Base-by-base conservation (phyloP, 129 eudicot genomes). In the Tagetes patula region DNA sequence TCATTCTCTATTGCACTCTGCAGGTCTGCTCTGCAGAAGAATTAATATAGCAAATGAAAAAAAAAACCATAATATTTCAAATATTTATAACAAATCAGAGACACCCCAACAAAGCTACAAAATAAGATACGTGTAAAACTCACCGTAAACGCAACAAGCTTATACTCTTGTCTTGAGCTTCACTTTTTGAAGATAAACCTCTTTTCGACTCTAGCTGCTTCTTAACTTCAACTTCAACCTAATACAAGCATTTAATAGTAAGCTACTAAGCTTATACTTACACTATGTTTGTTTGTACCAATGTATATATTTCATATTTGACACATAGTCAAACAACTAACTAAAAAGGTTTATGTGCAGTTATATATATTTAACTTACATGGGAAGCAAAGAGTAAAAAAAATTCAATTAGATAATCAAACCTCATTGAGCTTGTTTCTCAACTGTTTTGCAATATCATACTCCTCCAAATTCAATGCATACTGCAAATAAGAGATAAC, bases 341-440 rank as follows among this genome's bases (percentile, higher is more conserved):
- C 43, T 53, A 41, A 50, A 38, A 1, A 50, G 7, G 56, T 50
- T 5, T 20, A 49, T 12, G 37, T 49, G 71, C 38, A 13, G 13
- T 53, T 3, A 53, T 4, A 52, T 20, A 39, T 7, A 40, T 39
- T 52, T 64, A 39, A 49, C 72, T 30, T 32, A 43, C 13, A 60
- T 43, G 70, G 50, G 34, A 74, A 74, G 62, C n/a, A 34, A 43
- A 48, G n/a, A 48, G 64, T 37, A 74, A 54, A 30, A 55, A 62
- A 40, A 38, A 32, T 8, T 33, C 69, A 74, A 52, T 45, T 56
- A 70, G 20, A 67, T 60, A 30, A 79, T 42, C 86, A 78, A 74
- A 93, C 98, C 98, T 93, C 98, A 62, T 81, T 87, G 61, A 90
- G 89, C 83, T 87, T 90, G 85, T 84, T 85, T 85, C 98, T 87